Conservation (phyloP, 129 eudicot species). For the Apium graveolens region DNA sequence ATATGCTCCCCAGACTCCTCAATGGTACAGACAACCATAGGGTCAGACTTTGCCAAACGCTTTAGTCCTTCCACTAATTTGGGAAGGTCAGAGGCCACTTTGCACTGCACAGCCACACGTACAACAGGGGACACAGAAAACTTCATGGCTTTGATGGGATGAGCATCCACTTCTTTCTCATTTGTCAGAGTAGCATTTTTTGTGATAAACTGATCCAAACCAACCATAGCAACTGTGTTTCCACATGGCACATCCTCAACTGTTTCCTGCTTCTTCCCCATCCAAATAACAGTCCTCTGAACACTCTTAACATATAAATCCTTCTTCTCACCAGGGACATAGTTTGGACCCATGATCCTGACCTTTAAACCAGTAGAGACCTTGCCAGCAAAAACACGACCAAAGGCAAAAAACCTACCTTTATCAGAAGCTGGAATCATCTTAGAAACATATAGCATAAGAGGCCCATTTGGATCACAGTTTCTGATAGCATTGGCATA, state of each 20-base stretch:
- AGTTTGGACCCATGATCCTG: constrained; percentile 33
- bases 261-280: constrained; percentile 21
- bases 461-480: constrained; percentile 64
- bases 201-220: constrained; percentile 15
- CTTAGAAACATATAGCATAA: constrained; percentile 51
- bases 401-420: constrained; percentile 27
- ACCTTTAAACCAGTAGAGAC: constrained; percentile 30
- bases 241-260: constrained; percentile 46
- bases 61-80: constrained; percentile 35
- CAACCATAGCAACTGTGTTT: constrained; percentile 23
- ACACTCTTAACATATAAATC: constrained; percentile 12
- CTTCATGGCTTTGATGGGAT: constrained; percentile 12
- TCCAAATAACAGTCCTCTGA: constrained; percentile 13
- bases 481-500: constrained; percentile 54
- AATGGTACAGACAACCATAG: constrained; percentile 37
- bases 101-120: constrained; percentile 49
- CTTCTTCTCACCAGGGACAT: constrained; percentile 21
- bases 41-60: constrained; percentile 32
- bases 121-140: constrained; percentile 41
- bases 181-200: constrained; percentile 41
- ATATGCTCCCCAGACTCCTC: constrained; percentile 33
- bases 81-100: constrained; percentile 37
- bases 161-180: constrained; percentile 27
- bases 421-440: constrained; percentile 43
- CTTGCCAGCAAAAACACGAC: constrained; percentile 33